Evolutionary conservation across 2,329 filamentous ascomycete species (phyloP).

Genomic region (Ceratocystiopsis sp.): DNA sequence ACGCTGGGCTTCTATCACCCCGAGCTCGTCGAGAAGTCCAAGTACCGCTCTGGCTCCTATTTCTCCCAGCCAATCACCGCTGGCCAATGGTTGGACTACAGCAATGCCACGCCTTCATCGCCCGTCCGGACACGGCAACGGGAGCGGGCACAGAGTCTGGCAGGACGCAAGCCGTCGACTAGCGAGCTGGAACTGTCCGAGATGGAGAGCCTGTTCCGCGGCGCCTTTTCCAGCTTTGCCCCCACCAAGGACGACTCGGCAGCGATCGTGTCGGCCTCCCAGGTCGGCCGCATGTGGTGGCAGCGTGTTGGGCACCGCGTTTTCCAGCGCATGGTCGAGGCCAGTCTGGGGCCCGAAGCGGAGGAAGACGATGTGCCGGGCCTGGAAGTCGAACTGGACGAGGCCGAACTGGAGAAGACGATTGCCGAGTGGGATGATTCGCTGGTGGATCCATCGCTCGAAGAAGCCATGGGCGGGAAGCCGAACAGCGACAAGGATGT

Average conservation of each 20-base stretch:
- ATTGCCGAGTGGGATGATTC: slow-evolving; percentile 42
- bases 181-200: slow-evolving; percentile 44
- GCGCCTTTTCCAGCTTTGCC: slow-evolving; percentile 66
- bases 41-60: slow-evolving; percentile 40
- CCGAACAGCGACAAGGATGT: slow-evolving; percentile 39
- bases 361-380: slow-evolving; percentile 16
- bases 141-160: slow-evolving; percentile 53
- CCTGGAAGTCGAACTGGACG: slow-evolving; percentile 22
- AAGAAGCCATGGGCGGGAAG: slow-evolving; percentile 33
- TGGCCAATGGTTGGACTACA: slow-evolving; percentile 55
- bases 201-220: slow-evolving; percentile 58
- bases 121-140: slow-evolving; percentile 46
- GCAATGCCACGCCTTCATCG: slow-evolving; percentile 41
- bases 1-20: slow-evolving; percentile 21
- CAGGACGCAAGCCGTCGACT: slow-evolving; percentile 37
- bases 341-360: slow-evolving; percentile 21
- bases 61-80: slow-evolving; percentile 47
- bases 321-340: slow-evolving; percentile 47
- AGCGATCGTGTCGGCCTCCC: slow-evolving; percentile 50
- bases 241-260: slow-evolving; percentile 57
- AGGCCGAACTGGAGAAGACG: slow-evolving; percentile 32
- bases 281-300: slow-evolving; percentile 61
- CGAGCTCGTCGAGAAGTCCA: slow-evolving; percentile 30
- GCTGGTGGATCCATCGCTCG: slow-evolving; percentile 39
- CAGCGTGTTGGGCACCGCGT: slow-evolving; percentile 48